A percentile compares a stretch with the other conserved stretches of the same genome.
phyloP scores from a whole-genome alignment of 805 yeast genomes.

The Kluyveromyces wickerhamii region DNA sequence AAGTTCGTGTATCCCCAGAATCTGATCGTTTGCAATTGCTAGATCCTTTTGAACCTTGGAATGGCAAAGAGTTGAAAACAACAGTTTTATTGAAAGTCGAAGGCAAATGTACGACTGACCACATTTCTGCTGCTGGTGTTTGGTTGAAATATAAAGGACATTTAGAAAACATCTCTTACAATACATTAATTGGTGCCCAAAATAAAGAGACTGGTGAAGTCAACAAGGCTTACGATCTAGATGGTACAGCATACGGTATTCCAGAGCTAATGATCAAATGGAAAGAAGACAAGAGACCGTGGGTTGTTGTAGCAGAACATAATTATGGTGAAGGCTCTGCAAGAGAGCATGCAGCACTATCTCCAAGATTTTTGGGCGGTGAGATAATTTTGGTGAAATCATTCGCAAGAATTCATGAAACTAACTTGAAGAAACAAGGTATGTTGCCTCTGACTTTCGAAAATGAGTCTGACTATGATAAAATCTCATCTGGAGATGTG shows the following conservation, averaged over 20 bases:
- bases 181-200: slow-evolving; percentile 94
- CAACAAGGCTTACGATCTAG: slow-evolving; percentile 79
- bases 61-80: slow-evolving; percentile 72
- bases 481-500: slow-evolving; percentile 65
- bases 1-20: slow-evolving; percentile 69
- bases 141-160: slow-evolving; percentile 99
- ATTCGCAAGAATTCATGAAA: slow-evolving; percentile 97
- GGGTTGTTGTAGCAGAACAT: slow-evolving; percentile 96
- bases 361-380: slow-evolving; percentile 94
- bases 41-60: slow-evolving; percentile 84
- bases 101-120: slow-evolving; percentile 98
- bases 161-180: slow-evolving; percentile 88
- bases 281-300: slow-evolving; percentile 76
- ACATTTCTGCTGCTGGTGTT: slow-evolving; percentile 96
- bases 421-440: slow-evolving; percentile 97
- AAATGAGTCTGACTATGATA: slow-evolving; percentile 82
- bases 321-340: slow-evolving; percentile 99
- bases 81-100: slow-evolving; percentile 81
- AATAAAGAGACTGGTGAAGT: slow-evolving; percentile 97
- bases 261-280: slow-evolving; percentile 97
- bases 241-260: slow-evolving; percentile 68
- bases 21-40: slow-evolving; percentile 87
- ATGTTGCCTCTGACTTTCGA: slow-evolving; percentile 92
- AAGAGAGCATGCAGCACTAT: slow-evolving; percentile 96
- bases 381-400: slow-evolving; percentile 82